phyloP scores from a whole-genome alignment of 352 stramenopile species.

The Globisporangium nunn region DNA sequence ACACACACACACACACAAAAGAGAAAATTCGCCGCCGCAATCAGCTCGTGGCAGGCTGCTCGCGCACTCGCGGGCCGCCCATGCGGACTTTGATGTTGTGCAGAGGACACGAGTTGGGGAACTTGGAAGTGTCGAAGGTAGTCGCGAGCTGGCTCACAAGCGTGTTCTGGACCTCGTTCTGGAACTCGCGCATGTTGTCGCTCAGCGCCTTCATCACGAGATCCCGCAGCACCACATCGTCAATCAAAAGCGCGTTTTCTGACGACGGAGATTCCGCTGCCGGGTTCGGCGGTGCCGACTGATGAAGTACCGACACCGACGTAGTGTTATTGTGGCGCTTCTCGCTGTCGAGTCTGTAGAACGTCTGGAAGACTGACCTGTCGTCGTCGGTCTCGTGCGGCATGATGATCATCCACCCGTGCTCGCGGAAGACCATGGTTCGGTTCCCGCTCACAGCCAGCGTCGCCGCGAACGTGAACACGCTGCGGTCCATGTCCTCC shows the following conservation, averaged over 20 bases:
- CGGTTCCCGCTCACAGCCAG: constrained; percentile 1
- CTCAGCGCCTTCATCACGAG: constrained; percentile 8
- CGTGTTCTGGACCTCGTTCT: constrained; percentile 6
- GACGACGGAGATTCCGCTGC: not conserved
- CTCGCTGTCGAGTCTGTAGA: constrained; percentile 6
- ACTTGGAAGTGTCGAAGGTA: not conserved
- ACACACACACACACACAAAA: not conserved
- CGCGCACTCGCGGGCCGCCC: not conserved
- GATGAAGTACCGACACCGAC: not conserved
- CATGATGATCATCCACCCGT: constrained; percentile 10
- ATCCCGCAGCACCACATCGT: constrained; percentile 1
- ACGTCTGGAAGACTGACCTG: constrained; percentile 5
- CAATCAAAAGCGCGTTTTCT: not conserved
- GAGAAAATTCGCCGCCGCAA: not conserved
- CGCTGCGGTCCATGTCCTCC: constrained; percentile 7
- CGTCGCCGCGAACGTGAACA: constrained; percentile 10
- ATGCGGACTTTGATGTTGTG: constrained; percentile 1
- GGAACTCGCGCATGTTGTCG: constrained; percentile 9
- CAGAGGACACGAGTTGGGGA: constrained; percentile 3
- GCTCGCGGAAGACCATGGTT: constrained; percentile 7
- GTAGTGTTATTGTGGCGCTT: not conserved
- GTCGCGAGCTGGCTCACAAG: not conserved
- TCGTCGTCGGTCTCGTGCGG: not conserved
- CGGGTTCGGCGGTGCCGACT: not conserved
- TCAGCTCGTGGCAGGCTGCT: not conserved